Evolutionary conservation across 768 basidiomycete genomes (phyloP), one percentile per base, ranked within the genome.

Genomic region (Auricularia cornea): DNA sequence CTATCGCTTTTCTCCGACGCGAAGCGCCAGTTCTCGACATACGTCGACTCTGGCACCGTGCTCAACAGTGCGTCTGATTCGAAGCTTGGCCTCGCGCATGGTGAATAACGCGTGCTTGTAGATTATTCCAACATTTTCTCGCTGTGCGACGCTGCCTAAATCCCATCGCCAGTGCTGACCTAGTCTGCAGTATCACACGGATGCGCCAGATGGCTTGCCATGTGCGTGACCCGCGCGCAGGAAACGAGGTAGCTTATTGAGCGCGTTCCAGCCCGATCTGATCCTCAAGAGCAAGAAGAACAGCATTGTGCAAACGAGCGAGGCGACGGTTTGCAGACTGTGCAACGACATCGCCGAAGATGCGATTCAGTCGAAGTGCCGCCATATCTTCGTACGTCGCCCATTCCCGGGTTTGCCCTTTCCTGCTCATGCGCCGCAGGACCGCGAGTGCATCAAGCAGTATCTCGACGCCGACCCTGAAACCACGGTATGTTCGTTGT

Each of bases 281-380:
- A 95, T 98, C 16, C 79, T 98, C 23, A 83, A 90, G 60, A 91
- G 89, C 78, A 94, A 89, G 78, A 89, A 81, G 28, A 93, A 91
- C 63, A 82, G 84, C 1, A 64, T 75, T n/a, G 72, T 79, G 6
- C 72, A 73, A 31, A 83, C 85, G 23, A 83, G 88, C 32, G 92
- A 96, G 72, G 88, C 87, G 2, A 89, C 91, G 0, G 84, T 98
- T 8, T 99, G 97, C 71, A 83, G 97, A 62, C 76, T 99, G n/a
- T 99, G 97, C 75, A 92, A 94, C 69, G 97, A 99, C 68, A 81
- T 97, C 44, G 96, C 93, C 0, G 97, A 99, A 75, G 97, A 99
- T 70, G 94, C 97, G 3, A 98, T 99, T 66, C 86, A 92, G 71
- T 88, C 94, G 29, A 90, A 87, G 68, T 99, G 97, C 71, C 85